Evolutionary conservation across 2,329 filamentous ascomycete genomes (phyloP).

Genomic region (Aquanectria penicillioides): DNA sequence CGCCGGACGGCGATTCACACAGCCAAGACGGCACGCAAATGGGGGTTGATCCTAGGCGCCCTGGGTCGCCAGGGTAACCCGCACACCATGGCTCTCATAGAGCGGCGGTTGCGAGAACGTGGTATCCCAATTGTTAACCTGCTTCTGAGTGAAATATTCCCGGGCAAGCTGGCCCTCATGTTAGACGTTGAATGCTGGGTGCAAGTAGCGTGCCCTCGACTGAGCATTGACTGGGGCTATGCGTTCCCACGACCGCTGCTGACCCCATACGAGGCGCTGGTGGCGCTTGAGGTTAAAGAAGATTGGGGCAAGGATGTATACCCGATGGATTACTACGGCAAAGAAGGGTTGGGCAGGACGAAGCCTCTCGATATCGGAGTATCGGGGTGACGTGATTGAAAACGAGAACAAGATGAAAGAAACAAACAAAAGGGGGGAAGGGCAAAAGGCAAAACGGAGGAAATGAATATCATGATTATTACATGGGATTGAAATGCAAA

Average conservation of each 20-base stretch:
- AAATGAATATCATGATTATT: neutral
- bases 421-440: neutral
- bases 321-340: slow-evolving; percentile 98
- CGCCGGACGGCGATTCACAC: slow-evolving; percentile 79
- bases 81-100: slow-evolving; percentile 88
- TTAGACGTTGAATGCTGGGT: slow-evolving; percentile 96
- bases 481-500: no score
- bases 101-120: slow-evolving; percentile 74
- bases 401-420: neutral
- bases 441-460: no score
- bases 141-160: slow-evolving; percentile 93
- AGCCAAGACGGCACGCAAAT: slow-evolving; percentile 83
- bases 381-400: slow-evolving; percentile 24
- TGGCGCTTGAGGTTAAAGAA: slow-evolving; percentile 83
- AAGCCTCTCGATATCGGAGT: slow-evolving; percentile 55
- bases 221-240: slow-evolving; percentile 99
- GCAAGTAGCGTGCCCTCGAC: slow-evolving; percentile 93
- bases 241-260: slow-evolving; percentile 89
- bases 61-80: slow-evolving; percentile 96
- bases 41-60: slow-evolving; percentile 94
- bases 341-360: slow-evolving; percentile 87
- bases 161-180: slow-evolving; percentile 94
- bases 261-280: slow-evolving; percentile 94
- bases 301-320: slow-evolving; percentile 83
- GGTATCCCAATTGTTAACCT: slow-evolving; percentile 87